These are phyloP conservation scores for Calendula officinalis DNA, from an alignment of 129 eudicot genomes.

Conservation along the genomic window DNA sequence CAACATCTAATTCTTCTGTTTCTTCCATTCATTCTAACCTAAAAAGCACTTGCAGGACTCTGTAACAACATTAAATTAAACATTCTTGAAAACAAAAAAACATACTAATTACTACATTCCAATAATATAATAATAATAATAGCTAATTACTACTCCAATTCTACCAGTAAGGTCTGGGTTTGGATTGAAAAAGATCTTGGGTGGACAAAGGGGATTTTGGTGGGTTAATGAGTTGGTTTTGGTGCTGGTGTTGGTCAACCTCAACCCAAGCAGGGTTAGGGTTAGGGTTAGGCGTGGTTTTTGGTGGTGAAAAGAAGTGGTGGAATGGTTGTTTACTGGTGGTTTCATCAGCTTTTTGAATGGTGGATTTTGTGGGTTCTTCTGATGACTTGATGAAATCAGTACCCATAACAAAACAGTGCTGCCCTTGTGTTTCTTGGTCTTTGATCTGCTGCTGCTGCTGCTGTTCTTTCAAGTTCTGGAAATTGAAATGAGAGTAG, in stretches of 20 bases:
- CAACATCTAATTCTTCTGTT: constrained; percentile 32
- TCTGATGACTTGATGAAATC: constrained; percentile 7
- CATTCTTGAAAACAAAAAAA: neutral
- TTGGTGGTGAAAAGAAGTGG: constrained; percentile 41
- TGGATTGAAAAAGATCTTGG: constrained; percentile 46
- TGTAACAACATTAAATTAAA: constrained; percentile 29
- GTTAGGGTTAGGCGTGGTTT: neutral
- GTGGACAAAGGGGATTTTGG: constrained; percentile 40
- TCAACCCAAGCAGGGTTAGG: constrained; percentile 29
- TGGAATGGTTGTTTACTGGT: constrained; percentile 39
- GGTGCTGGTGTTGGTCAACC: constrained; percentile 25
- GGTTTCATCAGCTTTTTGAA: constrained; percentile 26
- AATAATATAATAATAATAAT: too few relatives aligned
- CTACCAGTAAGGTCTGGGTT: constrained; percentile 38
- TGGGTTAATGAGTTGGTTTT: neutral
- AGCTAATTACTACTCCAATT: neutral
- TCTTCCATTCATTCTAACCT: constrained; percentile 27
- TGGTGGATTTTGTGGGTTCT: constrained; percentile 11
- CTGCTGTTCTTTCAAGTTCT: constrained; percentile 23
- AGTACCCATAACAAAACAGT: constrained; percentile 7
- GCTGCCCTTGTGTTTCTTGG: constrained; percentile 8
- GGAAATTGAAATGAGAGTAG: constrained; percentile 37
- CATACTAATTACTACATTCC: constrained; percentile 1
- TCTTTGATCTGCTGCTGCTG: constrained; percentile 24
- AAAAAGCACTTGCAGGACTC: constrained; percentile 24